Base-by-base conservation (phyloP, 495 filamentous ascomycete genomes). In the Elasticomyces elasticus region DNA sequence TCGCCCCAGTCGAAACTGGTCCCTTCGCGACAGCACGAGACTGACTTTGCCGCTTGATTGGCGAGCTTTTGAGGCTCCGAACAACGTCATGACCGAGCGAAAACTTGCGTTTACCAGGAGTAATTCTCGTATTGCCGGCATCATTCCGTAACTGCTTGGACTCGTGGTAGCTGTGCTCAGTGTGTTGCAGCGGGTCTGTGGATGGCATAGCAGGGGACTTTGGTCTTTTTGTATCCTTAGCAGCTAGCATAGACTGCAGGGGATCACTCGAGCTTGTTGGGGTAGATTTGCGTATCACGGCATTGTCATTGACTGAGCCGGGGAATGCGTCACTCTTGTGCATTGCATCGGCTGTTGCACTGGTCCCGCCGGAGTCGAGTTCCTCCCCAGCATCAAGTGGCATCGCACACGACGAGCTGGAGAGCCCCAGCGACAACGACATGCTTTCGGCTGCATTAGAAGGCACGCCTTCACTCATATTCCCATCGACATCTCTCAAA, bases 61-160 rank as follows among this genome's bases (percentile, higher is more conserved):
- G 52, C n/a, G 52, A 48, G 44, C 52, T 55, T 15, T 55, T 33
- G 2, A 44, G 52, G 6, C 49, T 44, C 23, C 43, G 43, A 41
- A 23, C 1, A 23, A 49, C 27, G 12, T 49, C 44, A 24, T 42
- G 40, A 20, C 4, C 41, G 12, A 49, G 38, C 23, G 46, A 10
- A 3, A 17, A 13, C 48, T 51, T 24, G 27, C 24, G 1, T 10
- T 27, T 12, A 9, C 17, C n/a, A 7, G n/a, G 4, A 20, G 23
- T 23, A 10, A 15, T 28, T 5, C 7, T 48, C 24, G 22, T 48
- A 26, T 23, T 10, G 9, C 5, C 11, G 2, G 41, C 35, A 5
- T 45, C 38, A 46, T 31, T 15, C 33, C 25, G 20, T 5, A 35
- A n/a, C n/a, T 40, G 31, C 19, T 11, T 28, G 25, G 9, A 17